Base-by-base conservation (phyloP, 192 early-diverging fungal species). In the Backusella circina region DNA sequence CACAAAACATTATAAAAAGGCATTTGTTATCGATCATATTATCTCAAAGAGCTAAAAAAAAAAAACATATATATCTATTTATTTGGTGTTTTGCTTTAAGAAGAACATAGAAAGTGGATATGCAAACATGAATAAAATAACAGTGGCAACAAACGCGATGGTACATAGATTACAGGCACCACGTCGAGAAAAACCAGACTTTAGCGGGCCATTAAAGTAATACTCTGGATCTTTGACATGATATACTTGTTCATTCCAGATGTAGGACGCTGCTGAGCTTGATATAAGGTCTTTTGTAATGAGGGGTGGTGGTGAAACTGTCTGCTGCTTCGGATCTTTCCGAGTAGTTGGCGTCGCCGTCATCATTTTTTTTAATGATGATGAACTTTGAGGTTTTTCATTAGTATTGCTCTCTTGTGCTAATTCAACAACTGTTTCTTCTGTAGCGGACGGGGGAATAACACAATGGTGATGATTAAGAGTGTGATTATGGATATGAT, bases 121-220 rank as follows among this genome's bases (percentile, higher is more conserved):
- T 61, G 54, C 54, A 61, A 61, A 61, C 54, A 61, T 61, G 54
- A 61, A 61, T 61, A 61, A 61, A 61, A 61, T 61, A 61, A 61
- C 54, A 61, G 54, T 61, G 54, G 54, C 54, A 61, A 61, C 54
- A 61, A 61, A 61, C 3, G 54, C 54, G 13, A 61, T 61, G 54
- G 54, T 61, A 26, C 54, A 61, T 61, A 61, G 23, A 61, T 61
- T 61, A 61, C 54, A 61, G 54, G 54, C 54, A 28, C 54, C 54
- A 28, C 54, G 54, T 61, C 54, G 54, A 61, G 54, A 61, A 61
- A 61, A 61, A 12, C 54, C 54, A 28, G 54, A 61, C 26, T 61
- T 61, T 7, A 61, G 23, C 3, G 54, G 54, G 12, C 23, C 54
- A 28, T 61, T 61, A 26, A 61, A 61, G 9, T 61, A 61, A 61